Base-by-base conservation (phyloP, 2,329 filamentous ascomycete genomes). In the Elsinoe perseae region DNA sequence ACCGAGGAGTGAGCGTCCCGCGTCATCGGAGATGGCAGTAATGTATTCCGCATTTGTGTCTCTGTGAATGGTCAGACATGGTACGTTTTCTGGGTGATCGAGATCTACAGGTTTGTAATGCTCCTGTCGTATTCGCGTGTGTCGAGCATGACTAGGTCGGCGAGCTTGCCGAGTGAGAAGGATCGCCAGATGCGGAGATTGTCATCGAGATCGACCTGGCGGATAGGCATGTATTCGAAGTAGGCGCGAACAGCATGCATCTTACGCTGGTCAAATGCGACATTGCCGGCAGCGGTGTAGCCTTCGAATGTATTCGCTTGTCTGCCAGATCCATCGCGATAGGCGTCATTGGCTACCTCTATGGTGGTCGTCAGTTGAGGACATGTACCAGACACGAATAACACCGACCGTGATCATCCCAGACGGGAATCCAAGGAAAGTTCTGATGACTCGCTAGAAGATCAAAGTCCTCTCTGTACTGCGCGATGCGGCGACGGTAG, bases 21-120 rank as follows among this genome's bases (percentile, higher is more conserved):
- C 63, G 50, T 67, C 64, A 32, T 66, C 63, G 42, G 58, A 62
- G 54, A 65, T 65, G 23, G 61, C 43, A 1, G 58, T 58, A 18
- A 66, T 55, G 54, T 65, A 64, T 43, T 56, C 73, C 1, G 76
- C 77, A 64, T 86, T 86, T 75, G 78, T 80, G 61, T 72, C 70
- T 4, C 52, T 58, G 42, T 7, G n/a, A 23, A 9, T 4, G 1
- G 25, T 50, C n/a, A 50, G 44, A n/a, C n/a, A n/a, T n/a, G n/a
- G n/a, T n/a, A n/a, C n/a, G n/a, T n/a, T n/a, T n/a, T n/a, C n/a
- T n/a, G n/a, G n/a, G n/a, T n/a, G n/a, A n/a, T n/a, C n/a, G n/a
- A 53, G 62, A 61, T 60, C 59, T 63, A 23, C 1, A 75, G 63
- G 56, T 72, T 69, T 1, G 72, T 74, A 53, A 75, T 72, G 5